Conservation (phyloP, 352 stramenopile genomes). For the Pythium biforme region DNA sequence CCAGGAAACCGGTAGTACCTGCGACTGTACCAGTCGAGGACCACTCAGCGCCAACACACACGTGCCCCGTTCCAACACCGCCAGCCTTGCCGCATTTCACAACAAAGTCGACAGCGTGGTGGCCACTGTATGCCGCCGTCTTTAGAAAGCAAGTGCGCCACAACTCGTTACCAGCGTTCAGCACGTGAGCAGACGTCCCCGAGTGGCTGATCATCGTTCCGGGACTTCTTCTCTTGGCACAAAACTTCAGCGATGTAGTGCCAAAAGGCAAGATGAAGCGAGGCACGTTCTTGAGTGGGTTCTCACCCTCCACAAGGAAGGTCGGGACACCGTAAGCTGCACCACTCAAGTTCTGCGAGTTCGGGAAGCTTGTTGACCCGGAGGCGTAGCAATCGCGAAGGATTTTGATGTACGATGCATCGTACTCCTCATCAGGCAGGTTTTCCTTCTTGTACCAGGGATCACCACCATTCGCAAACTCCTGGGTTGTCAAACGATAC, state of each 20-base stretch:
- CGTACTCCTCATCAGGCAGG: conserved; percentile 83
- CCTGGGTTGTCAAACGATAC: conserved; percentile 85
- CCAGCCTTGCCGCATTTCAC: conserved; percentile 70
- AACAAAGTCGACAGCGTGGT: conserved; percentile 77
- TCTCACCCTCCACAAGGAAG: conserved; percentile 81
- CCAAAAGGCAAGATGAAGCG: conserved; percentile 63
- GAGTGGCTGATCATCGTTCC: conserved; percentile 74
- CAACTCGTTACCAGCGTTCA: conserved; percentile 33
- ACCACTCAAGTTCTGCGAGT: conserved; percentile 84
- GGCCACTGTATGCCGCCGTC: conserved; percentile 56
- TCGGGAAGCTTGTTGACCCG: conserved; percentile 75
- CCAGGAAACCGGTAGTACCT: conserved; percentile 2
- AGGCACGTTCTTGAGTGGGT: conserved; percentile 56
- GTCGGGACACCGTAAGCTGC: conserved; percentile 85
- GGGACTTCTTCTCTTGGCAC: conserved; percentile 54
- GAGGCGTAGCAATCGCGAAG: conserved; percentile 85
- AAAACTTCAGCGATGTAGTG: conserved; percentile 56
- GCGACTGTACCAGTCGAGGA: not conserved
- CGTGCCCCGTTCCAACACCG: conserved; percentile 60
- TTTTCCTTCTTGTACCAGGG: conserved; percentile 91
- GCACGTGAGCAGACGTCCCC: conserved; percentile 54
- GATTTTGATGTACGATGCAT: conserved; percentile 85
- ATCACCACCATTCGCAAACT: conserved; percentile 85
- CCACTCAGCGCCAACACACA: conserved; percentile 81
- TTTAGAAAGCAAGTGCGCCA: conserved; percentile 74